These are phyloP conservation scores for Candida pseudoviswanathii DNA, from an alignment of 1,139 yeast genomes.

Conservation along the genomic window DNA sequence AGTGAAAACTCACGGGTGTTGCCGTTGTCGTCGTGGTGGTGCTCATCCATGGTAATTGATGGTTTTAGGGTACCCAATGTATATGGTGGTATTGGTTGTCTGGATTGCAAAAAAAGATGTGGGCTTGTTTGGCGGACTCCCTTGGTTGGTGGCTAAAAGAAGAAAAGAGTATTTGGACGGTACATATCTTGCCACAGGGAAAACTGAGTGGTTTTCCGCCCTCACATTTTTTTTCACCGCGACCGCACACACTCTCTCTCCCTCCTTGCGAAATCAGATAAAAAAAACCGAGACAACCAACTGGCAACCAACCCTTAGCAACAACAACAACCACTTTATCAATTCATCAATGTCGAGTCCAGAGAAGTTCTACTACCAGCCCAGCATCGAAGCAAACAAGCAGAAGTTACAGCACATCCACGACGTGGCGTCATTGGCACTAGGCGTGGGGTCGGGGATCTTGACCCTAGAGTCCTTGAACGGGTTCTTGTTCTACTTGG, in stretches of 20 bases:
- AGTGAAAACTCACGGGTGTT: constrained; percentile 5
- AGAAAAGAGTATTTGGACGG: background rate
- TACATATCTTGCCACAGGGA: background rate
- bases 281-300: background rate
- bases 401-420: constrained; percentile 54
- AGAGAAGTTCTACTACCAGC: constrained; percentile 18
- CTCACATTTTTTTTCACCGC: background rate
- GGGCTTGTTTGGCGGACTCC: no score
- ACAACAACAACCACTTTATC: background rate
- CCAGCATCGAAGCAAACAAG: constrained; percentile 35
- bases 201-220: background rate
- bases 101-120: background rate
- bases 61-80: no score
- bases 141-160: constrained; percentile 6
- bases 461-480: constrained; percentile 63
- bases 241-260: background rate
- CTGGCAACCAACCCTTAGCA: background rate
- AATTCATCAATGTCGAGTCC: constrained; percentile 7
- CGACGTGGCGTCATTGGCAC: constrained; percentile 64
- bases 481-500: constrained; percentile 64
- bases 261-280: background rate
- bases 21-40: background rate
- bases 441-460: constrained; percentile 75
- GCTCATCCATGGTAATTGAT: constrained; percentile 7
- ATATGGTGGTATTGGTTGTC: background rate